Evolutionary conservation across 129 eudicot genomes (phyloP).

Genomic region (Heracleum sosnowskyi): DNA sequence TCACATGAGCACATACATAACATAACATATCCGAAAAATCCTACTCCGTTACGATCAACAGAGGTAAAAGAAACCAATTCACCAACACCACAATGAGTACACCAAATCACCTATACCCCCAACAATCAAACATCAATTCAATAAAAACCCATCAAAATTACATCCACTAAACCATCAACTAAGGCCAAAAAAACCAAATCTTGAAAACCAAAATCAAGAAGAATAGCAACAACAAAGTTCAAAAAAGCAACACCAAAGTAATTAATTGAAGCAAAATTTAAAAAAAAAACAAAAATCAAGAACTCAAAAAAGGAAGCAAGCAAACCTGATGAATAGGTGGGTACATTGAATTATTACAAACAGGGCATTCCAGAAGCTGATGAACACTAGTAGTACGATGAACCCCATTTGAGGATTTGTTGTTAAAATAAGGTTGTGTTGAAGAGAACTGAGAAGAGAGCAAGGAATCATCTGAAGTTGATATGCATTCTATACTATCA

Average conservation of each 20-base stretch:
- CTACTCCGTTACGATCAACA: too few relatives aligned
- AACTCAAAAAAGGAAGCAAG: neutral
- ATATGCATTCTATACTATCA: slow-evolving; percentile 35
- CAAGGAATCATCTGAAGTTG: slow-evolving; percentile 40
- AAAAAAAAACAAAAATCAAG: neutral
- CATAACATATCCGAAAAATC: too few relatives aligned
- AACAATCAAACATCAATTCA: neutral
- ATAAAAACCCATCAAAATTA: neutral
- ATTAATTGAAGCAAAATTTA: neutral
- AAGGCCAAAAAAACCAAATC: neutral
- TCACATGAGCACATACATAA: neutral
- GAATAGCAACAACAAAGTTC: neutral
- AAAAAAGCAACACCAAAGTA: neutral
- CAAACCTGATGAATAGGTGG: slow-evolving; percentile 59
- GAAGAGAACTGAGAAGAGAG: slow-evolving; percentile 28
- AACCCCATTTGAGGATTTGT: neutral
- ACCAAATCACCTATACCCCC: neutral
- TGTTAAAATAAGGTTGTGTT: slow-evolving; percentile 20
- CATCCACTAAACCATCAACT: neutral
- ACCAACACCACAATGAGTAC: neutral
- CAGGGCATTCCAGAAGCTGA: slow-evolving; percentile 58
- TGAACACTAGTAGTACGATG: slow-evolving; percentile 42
- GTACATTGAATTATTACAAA: slow-evolving; percentile 51
- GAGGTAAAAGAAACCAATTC: neutral
- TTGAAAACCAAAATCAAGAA: neutral